These are phyloP conservation scores for Daldinia bambusicola DNA, from an alignment of 495 filamentous ascomycete species.

Conservation along the genomic window DNA sequence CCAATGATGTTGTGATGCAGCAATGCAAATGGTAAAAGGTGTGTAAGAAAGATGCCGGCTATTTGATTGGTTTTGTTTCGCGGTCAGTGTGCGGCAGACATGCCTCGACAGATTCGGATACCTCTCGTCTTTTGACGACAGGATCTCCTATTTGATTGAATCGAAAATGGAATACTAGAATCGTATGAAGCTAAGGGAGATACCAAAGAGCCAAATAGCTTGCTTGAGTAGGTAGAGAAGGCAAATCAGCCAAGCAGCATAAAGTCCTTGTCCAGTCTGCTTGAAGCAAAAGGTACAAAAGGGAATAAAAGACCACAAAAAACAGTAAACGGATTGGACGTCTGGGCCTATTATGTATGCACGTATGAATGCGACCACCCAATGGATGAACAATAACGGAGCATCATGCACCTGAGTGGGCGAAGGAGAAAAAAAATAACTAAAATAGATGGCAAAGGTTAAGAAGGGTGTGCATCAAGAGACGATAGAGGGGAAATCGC, in stretches of 20 bases:
- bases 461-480: constrained; percentile 21
- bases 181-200: not conserved
- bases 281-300: constrained; percentile 38
- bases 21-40: constrained; percentile 34
- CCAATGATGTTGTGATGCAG: constrained; percentile 41
- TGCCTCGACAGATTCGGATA: constrained; percentile 24
- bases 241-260: constrained; percentile 19
- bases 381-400: constrained; percentile 36
- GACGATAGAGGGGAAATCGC: constrained; percentile 27
- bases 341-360: constrained; percentile 35
- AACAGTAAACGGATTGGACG: constrained; percentile 32
- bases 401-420: constrained; percentile 30
- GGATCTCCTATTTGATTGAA: constrained; percentile 11
- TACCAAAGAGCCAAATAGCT: constrained; percentile 14
- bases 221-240: constrained; percentile 8
- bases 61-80: constrained; percentile 37
- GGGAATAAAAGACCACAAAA: constrained; percentile 23
- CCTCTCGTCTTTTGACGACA: constrained; percentile 8
- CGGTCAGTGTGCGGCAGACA: constrained; percentile 38
- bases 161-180: constrained; percentile 11
- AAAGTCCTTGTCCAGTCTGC: constrained; percentile 29
- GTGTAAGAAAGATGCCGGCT: constrained; percentile 34
- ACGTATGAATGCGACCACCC: constrained; percentile 29
- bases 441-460: not conserved
- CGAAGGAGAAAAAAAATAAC: not conserved